Percentiles rank a stretch among this genome's conserved stretches.
Evolutionary conservation across 1,284 basidiomycete genomes (phyloP).

Genomic region (Naganishia liquefaciens): DNA sequence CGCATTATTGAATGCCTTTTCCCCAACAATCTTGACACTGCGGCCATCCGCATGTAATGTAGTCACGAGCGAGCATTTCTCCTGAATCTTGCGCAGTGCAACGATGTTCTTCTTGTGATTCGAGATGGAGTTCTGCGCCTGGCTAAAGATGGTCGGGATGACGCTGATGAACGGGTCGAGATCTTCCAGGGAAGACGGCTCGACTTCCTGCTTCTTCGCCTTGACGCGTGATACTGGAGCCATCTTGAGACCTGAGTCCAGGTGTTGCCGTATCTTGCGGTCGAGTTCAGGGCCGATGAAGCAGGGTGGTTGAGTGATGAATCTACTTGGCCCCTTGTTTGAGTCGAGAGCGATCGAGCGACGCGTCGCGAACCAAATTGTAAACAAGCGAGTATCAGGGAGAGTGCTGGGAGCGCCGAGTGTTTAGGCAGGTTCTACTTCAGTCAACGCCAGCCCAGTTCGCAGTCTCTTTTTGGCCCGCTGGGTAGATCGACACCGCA

Average conservation of each 20-base stretch:
- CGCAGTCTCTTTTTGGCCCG: no score
- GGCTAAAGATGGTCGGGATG: conserved; percentile 69
- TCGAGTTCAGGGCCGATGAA: neutral
- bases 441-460: no score
- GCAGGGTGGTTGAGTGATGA: conserved; percentile 8
- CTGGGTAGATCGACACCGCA: neutral
- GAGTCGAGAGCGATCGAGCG: conserved; percentile 1
- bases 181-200: conserved; percentile 18
- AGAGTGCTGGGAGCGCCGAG: neutral
- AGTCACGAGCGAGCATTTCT: conserved; percentile 63
- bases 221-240: conserved; percentile 1
- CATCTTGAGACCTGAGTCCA: conserved; percentile 2
- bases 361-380: conserved; percentile 21
- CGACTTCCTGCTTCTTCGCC: neutral
- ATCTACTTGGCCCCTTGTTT: neutral
- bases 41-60: conserved; percentile 59
- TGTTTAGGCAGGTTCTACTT: conserved; percentile 23
- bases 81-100: conserved; percentile 78
- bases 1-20: conserved; percentile 73
- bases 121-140: conserved; percentile 77
- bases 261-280: no score
- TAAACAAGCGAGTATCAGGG: conserved; percentile 3
- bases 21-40: conserved; percentile 68
- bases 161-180: conserved; percentile 40
- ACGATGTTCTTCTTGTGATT: conserved; percentile 92